Base-by-base conservation (phyloP, 2,329 filamentous ascomycete species). In the Fusarium sp. region DNA sequence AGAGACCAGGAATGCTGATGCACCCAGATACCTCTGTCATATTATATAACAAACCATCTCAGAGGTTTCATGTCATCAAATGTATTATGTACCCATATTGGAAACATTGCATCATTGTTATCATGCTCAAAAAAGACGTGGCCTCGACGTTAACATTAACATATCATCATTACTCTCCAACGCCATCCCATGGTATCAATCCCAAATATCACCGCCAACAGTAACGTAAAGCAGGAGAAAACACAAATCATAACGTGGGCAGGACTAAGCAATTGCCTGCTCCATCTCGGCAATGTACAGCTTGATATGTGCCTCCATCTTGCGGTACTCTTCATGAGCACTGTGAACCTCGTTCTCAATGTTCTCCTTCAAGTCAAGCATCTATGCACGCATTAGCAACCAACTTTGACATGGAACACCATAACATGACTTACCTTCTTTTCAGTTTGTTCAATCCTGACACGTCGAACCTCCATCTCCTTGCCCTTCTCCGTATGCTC, bases 201-300 rank as follows among this genome's bases (percentile, higher is more conserved):
- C 50, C 65, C 58, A 66, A 70, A 56, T 54, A 48, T 40, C 58
- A 44, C 69, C 56, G 55, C 51, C 57, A 55, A 44, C 49, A 59
- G 42, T 61, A 61, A 56, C 47, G 54, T 55, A 60, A 62, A 63
- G 44, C 45, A 65, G 40, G 23, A 59, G 19, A 46, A 57, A 69
- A 43, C 34, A 55, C 30, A 21, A 55, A 51, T 21, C 3, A n/a
- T 12, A 28, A 21, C 9, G 9, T 19, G 17, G 19, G 28, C 6
- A 12, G 19, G 43, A 59, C 34, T 65, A 73, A 34, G 67, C 83
- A 70, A 96, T 88, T 56, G 90, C 91, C 80, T 97, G 94, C 80
- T 98, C 96, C 94, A 99, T 97, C 84, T 99, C 96, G 6, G 92
- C 97, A 75, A 99, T 97, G 83, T 99, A 99, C 65, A 98, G 84